These are phyloP conservation scores for Acrodontium crateriforme DNA, from an alignment of 2,329 filamentous ascomycete species.

Conservation along the genomic window DNA sequence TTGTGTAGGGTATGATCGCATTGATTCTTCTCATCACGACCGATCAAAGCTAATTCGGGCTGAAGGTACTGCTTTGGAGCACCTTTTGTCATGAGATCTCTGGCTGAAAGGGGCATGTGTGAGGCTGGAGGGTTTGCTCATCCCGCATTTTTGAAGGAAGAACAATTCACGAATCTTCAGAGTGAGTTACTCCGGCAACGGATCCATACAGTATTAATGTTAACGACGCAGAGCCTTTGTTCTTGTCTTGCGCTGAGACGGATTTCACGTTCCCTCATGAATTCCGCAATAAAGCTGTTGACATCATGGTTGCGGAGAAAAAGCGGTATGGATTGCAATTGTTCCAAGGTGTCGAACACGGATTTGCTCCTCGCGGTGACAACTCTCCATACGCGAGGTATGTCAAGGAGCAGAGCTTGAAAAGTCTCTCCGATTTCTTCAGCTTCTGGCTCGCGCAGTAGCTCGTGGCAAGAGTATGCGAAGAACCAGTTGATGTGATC, in stretches of 20 bases:
- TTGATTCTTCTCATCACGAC: not conserved
- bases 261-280: constrained; percentile 32
- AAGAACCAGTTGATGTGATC: too few relatives aligned
- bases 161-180: constrained; percentile 29
- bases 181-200: constrained; percentile 10
- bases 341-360: constrained; percentile 23
- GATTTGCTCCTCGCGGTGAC: constrained; percentile 23
- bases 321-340: constrained; percentile 23
- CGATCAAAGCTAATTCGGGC: not conserved
- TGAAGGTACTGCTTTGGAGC: constrained; percentile 22
- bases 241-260: constrained; percentile 33
- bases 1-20: constrained; percentile 6
- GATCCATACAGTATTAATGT: not conserved
- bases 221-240: constrained; percentile 23
- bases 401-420: constrained; percentile 18
- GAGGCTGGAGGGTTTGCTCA: constrained; percentile 38
- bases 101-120: constrained; percentile 23
- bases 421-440: constrained; percentile 13
- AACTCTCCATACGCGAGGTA: constrained; percentile 5
- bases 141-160: constrained; percentile 36
- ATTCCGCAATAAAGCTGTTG: constrained; percentile 27
- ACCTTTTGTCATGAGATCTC: constrained; percentile 21
- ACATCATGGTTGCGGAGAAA: constrained; percentile 27
- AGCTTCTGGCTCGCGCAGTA: constrained; percentile 6
- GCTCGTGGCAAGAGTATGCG: too few relatives aligned